Conservation (phyloP, 1,139 yeast species). For the Zhuliangozyma parablackwelliae region DNA sequence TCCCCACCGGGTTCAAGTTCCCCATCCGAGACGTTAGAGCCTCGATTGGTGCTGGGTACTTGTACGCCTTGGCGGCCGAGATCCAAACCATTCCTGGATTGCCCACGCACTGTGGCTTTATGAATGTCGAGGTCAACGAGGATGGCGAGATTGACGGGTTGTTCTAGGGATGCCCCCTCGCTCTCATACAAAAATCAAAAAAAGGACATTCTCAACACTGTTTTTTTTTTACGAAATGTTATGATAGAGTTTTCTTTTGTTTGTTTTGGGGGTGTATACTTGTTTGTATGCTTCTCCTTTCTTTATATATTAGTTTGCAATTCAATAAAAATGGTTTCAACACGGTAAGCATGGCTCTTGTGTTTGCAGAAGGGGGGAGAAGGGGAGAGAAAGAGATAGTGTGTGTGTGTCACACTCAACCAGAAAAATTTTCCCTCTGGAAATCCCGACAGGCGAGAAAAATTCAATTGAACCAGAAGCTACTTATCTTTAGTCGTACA, state of each 20-base stretch:
- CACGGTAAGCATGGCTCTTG: too few relatives aligned
- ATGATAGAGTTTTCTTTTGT: slow-evolving; percentile 1
- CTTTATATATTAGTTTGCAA: too few relatives aligned
- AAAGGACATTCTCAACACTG: slow-evolving; percentile 10
- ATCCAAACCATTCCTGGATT: slow-evolving; percentile 97
- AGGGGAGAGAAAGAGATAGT: too few relatives aligned
- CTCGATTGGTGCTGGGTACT: slow-evolving; percentile 93
- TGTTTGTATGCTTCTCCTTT: too few relatives aligned
- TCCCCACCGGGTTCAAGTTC: slow-evolving; percentile 88
- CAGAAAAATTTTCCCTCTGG: too few relatives aligned
- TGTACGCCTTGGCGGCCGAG: slow-evolving; percentile 95
- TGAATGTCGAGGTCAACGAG: slow-evolving; percentile 92
- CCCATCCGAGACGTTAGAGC: slow-evolving; percentile 95
- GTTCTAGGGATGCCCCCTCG: slow-evolving; percentile 44
- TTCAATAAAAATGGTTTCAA: too few relatives aligned
- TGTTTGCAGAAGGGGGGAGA: too few relatives aligned
- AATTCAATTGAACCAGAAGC: too few relatives aligned
- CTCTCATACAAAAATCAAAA: slow-evolving; percentile 11
- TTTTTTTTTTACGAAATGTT: slow-evolving; percentile 6
- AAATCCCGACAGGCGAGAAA: too few relatives aligned
- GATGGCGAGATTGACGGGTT: slow-evolving; percentile 94
- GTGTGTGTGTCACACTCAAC: too few relatives aligned
- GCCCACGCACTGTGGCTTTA: slow-evolving; percentile 94
- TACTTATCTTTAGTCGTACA: too few relatives aligned
- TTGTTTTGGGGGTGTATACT: neutral